Evolutionary conservation across 108 stramenopile genomes (phyloP).

Genomic region (Cyclotella cryptica): DNA sequence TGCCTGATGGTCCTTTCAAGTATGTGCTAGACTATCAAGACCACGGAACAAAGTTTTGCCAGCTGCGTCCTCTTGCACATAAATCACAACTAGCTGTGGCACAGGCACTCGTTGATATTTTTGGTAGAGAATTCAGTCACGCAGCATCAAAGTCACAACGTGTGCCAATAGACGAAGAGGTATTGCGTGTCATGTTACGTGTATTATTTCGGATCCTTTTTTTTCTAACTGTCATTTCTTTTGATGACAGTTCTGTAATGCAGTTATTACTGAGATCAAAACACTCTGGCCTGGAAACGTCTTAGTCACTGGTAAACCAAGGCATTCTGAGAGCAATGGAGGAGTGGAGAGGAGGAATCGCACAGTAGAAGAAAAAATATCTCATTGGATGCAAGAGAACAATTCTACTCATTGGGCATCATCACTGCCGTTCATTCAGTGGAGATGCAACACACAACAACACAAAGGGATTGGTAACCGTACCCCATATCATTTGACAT

Average conservation of each 20-base stretch:
- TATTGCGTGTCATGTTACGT: background rate
- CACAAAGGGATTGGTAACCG: too few species aligned
- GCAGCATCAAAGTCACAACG: background rate
- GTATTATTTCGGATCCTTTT: too few species aligned
- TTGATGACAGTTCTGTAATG: background rate
- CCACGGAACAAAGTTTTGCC: slow-evolving; percentile 25
- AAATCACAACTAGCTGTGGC: slow-evolving; percentile 28
- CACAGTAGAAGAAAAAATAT: background rate
- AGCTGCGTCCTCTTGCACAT: background rate
- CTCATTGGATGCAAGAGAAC: too few species aligned
- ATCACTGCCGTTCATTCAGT: too few species aligned
- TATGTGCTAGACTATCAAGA: slow-evolving; percentile 31
- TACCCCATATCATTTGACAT: too few species aligned
- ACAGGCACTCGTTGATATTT: background rate
- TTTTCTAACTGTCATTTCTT: background rate
- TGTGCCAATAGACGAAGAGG: background rate
- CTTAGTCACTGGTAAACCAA: background rate
- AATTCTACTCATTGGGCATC: too few species aligned
- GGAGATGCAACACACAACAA: too few species aligned
- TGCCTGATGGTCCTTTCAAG: slow-evolving; percentile 44
- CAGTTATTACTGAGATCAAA: background rate
- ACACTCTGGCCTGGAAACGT: background rate
- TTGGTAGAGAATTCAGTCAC: slow-evolving; percentile 4
- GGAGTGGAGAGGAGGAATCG: slow-evolving; percentile 2
- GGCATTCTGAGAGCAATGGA: background rate